Conservation (phyloP, 2,329 filamentous ascomycete species). For the Botryosphaeria dothidea region DNA sequence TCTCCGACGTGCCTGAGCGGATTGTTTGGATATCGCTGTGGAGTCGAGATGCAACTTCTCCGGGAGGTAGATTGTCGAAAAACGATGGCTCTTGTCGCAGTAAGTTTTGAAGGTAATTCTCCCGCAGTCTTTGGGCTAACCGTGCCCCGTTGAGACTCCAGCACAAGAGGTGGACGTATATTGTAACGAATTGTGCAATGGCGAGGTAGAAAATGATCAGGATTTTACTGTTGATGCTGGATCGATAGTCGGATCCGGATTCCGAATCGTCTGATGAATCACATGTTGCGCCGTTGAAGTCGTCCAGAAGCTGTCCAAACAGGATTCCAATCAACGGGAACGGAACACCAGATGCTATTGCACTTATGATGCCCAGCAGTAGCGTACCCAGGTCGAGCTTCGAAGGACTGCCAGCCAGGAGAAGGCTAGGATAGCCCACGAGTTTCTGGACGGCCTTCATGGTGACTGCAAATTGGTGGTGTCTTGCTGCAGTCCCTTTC, state of each 20-base stretch:
- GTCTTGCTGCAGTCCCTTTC: background rate
- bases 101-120: constrained; percentile 59
- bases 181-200: constrained; percentile 62
- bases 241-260: constrained; percentile 35
- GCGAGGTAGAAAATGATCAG: constrained; percentile 63
- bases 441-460: constrained; percentile 29
- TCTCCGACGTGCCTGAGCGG: constrained; percentile 69
- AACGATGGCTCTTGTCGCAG: constrained; percentile 65
- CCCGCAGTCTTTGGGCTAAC: constrained; percentile 62
- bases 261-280: constrained; percentile 32
- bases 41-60: constrained; percentile 65
- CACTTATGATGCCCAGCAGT: constrained; percentile 42
- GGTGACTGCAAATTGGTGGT: background rate
- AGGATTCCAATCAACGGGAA: constrained; percentile 66
- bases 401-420: background rate
- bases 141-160: constrained; percentile 67
- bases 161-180: constrained; percentile 64
- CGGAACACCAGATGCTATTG: constrained; percentile 61
- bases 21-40: constrained; percentile 67
- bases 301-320: constrained; percentile 64
- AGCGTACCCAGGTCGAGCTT: background rate
- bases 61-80: constrained; percentile 64
- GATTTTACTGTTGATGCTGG: constrained; percentile 58
- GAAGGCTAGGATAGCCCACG: constrained; percentile 24
- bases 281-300: constrained; percentile 60